phyloP scores from a whole-genome alignment of 2,329 filamentous ascomycete species.

The Sporothrix sp. region DNA sequence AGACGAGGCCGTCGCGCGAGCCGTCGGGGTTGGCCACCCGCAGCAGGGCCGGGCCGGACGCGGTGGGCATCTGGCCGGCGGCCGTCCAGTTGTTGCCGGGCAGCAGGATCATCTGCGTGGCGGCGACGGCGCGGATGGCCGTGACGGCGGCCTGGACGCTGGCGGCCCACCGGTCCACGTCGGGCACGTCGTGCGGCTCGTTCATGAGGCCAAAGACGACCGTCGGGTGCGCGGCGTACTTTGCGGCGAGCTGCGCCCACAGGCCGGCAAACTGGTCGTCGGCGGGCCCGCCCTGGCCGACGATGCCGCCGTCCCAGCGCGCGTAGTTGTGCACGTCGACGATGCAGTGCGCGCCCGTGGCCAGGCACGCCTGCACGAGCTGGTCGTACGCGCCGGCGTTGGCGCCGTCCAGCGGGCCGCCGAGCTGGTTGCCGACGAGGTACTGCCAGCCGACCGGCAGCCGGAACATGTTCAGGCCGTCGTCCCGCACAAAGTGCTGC shows the following conservation, averaged over 20 bases:
- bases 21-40: constrained; percentile 50
- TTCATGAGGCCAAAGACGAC: constrained; percentile 61
- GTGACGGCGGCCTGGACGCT: constrained; percentile 54
- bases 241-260: constrained; percentile 48
- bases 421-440: constrained; percentile 36
- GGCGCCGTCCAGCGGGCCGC: constrained; percentile 31
- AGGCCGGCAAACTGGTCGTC: constrained; percentile 51
- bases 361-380: constrained; percentile 39
- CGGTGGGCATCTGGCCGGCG: constrained; percentile 24
- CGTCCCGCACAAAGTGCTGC: constrained; percentile 45
- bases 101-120: constrained; percentile 51
- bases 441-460: constrained; percentile 39
- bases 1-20: constrained; percentile 37
- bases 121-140: constrained; percentile 55
- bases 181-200: constrained; percentile 49
- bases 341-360: constrained; percentile 38
- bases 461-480: constrained; percentile 46
- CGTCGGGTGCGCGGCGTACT: constrained; percentile 44
- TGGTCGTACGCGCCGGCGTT: constrained; percentile 37
- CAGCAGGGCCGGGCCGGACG: constrained; percentile 31
- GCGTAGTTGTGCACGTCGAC: constrained; percentile 45
- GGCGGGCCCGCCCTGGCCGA: constrained; percentile 54
- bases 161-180: constrained; percentile 47
- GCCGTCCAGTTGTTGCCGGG: constrained; percentile 47
- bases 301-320: constrained; percentile 52